A percentile compares a stretch with the other conserved stretches of the same genome.
Conservation (phyloP, 73 alveolate species). For the Paramecium primaurelia region DNA sequence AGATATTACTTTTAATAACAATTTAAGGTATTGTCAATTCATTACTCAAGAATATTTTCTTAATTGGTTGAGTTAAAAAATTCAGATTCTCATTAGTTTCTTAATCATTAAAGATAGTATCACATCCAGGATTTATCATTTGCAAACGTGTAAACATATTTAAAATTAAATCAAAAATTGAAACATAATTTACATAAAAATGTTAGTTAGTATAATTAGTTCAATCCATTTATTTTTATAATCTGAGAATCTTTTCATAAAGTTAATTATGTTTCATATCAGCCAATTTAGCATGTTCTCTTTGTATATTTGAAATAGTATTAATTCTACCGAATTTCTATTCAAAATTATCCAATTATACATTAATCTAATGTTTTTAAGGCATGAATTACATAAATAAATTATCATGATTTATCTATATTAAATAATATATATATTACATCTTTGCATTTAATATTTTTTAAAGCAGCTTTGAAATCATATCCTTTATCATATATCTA, state of each 20-base stretch:
- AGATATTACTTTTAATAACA: not conserved
- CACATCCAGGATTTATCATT: not conserved
- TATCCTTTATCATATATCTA: not conserved
- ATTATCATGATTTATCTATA: not conserved
- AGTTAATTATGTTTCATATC: not conserved
- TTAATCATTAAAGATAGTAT: not conserved
- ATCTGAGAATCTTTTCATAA: not conserved
- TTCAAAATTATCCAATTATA: not conserved
- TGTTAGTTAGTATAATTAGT: not conserved
- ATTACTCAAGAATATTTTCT: not conserved
- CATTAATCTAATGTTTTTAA: not conserved
- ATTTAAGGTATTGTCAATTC: not conserved
- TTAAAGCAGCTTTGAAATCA: conserved; percentile 3
- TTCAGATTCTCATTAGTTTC: not conserved
- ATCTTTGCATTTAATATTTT: not conserved
- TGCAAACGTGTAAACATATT: not conserved
- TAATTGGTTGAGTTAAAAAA: conserved; percentile 14
- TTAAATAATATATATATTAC: not conserved
- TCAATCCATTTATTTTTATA: not conserved
- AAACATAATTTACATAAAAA: not conserved
- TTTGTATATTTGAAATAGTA: not conserved
- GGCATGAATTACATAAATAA: not conserved
- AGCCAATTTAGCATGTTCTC: conserved; percentile 8
- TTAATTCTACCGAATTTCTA: not conserved
- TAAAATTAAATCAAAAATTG: not conserved